Evolutionary conservation across 306 rosid species (phyloP).

Genomic region (Lathyrus oleraceus): DNA sequence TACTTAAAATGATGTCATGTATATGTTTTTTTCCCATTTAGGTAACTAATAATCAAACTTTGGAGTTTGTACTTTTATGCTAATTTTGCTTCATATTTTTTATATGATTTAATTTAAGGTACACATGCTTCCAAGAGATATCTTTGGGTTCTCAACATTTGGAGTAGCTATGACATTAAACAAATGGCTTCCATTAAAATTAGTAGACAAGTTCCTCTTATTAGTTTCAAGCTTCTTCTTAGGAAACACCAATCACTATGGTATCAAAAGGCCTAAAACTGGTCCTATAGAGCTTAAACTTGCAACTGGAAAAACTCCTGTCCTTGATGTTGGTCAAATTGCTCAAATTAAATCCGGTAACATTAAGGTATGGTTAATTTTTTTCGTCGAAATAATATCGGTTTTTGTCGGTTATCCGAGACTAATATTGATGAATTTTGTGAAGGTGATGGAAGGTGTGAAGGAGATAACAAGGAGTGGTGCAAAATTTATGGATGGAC

Average conservation of each 20-base stretch:
- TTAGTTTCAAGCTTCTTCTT: constrained; percentile 46
- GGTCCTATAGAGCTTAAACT: constrained; percentile 90
- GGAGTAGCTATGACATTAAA: constrained; percentile 71
- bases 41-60: constrained; percentile 17
- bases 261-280: constrained; percentile 83
- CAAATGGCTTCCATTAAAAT: constrained; percentile 68
- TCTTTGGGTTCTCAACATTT: constrained; percentile 83
- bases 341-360: constrained; percentile 69
- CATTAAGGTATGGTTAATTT: constrained; percentile 52
- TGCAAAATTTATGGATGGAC: constrained; percentile 82
- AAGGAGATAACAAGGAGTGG: constrained; percentile 88
- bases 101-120: constrained; percentile 47
- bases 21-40: constrained; percentile 31
- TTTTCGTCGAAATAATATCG: not conserved
- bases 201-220: constrained; percentile 74
- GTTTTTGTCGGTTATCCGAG: not conserved
- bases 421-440: not conserved
- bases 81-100: constrained; percentile 27
- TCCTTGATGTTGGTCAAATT: constrained; percentile 83
- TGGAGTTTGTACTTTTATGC: constrained; percentile 20
- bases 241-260: constrained; percentile 74
- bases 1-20: constrained; percentile 29
- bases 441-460: constrained; percentile 73
- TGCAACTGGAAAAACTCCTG: constrained; percentile 87
- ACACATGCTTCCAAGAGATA: constrained; percentile 87